phyloP scores from a whole-genome alignment of 495 filamentous ascomycete genomes.

The Annulohypoxylon nitens region DNA sequence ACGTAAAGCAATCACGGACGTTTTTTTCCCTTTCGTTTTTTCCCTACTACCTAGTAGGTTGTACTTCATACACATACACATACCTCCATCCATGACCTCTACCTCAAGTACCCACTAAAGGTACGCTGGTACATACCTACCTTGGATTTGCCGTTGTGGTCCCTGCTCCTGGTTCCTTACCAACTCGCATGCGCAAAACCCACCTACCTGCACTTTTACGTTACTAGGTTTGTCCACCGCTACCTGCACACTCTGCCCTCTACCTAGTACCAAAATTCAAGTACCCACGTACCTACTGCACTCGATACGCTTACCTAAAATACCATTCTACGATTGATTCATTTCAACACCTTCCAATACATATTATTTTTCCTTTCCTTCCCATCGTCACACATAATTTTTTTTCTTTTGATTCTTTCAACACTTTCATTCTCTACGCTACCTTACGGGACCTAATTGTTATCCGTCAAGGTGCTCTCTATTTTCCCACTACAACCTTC shows the following conservation, averaged over 20 bases:
- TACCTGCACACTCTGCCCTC: neutral
- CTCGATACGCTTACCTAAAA: constrained; percentile 44
- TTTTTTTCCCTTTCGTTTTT: neutral
- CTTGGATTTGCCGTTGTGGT: constrained; percentile 1
- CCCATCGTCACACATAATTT: constrained; percentile 26
- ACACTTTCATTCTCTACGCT: constrained; percentile 15
- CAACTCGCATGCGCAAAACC: constrained; percentile 12
- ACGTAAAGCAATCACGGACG: neutral
- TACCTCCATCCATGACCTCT: neutral
- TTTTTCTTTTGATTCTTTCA: constrained; percentile 27
- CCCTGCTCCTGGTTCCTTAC: constrained; percentile 19
- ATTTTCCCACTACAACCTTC: constrained; percentile 10
- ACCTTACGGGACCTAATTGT: constrained; percentile 2
- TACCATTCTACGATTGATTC: constrained; percentile 37
- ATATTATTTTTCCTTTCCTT: constrained; percentile 42
- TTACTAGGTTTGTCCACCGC: constrained; percentile 31
- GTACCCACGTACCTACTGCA: constrained; percentile 31
- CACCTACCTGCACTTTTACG: constrained; percentile 8
- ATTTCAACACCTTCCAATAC: constrained; percentile 44
- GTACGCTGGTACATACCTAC: neutral
- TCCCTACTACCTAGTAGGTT: neutral
- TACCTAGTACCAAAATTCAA: neutral
- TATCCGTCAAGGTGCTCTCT: constrained; percentile 11
- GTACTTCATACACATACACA: constrained; percentile 23
- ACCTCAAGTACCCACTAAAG: constrained; percentile 12